Percentiles rank a stretch among this genome's conserved stretches.
These are phyloP conservation scores for Fusarium brachygibbosum DNA, from an alignment of 2,329 filamentous ascomycete genomes.

Conservation along the genomic window DNA sequence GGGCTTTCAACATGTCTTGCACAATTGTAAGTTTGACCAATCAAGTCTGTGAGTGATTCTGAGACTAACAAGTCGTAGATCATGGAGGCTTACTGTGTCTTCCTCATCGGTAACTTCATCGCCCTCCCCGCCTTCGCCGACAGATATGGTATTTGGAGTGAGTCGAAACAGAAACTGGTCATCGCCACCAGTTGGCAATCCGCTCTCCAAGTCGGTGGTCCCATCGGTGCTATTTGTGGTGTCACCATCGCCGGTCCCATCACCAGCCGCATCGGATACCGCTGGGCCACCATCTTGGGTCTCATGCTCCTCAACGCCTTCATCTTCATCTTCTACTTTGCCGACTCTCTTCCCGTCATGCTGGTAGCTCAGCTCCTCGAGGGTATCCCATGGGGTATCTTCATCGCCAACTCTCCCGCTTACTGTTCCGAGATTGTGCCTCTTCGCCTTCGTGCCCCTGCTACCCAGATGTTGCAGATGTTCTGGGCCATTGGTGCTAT, in stretches of 20 bases:
- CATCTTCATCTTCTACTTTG: slow-evolving; percentile 68
- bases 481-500: slow-evolving; percentile 73
- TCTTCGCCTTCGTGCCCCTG: slow-evolving; percentile 66
- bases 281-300: slow-evolving; percentile 54
- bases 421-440: slow-evolving; percentile 73
- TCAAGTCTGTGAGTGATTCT: no score
- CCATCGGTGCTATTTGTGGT: slow-evolving; percentile 55
- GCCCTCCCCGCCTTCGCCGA: slow-evolving; percentile 57
- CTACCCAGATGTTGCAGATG: slow-evolving; percentile 73
- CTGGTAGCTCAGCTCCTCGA: slow-evolving; percentile 69
- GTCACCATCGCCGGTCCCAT: slow-evolving; percentile 56
- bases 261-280: slow-evolving; percentile 55
- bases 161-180: slow-evolving; percentile 40
- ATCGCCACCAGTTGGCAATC: slow-evolving; percentile 60
- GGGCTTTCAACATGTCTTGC: slow-evolving; percentile 64
- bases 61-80: slow-evolving; percentile 52
- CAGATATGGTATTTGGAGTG: slow-evolving; percentile 53
- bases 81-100: slow-evolving; percentile 65
- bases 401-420: slow-evolving; percentile 72
- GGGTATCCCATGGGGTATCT: slow-evolving; percentile 73
- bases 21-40: slow-evolving; percentile 58
- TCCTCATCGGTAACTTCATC: slow-evolving; percentile 62
- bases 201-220: slow-evolving; percentile 53
- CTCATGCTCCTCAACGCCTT: slow-evolving; percentile 57
- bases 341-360: slow-evolving; percentile 57